Evolutionary conservation across 306 rosid species (phyloP).

Genomic region (Echinosophora koreensis): DNA sequence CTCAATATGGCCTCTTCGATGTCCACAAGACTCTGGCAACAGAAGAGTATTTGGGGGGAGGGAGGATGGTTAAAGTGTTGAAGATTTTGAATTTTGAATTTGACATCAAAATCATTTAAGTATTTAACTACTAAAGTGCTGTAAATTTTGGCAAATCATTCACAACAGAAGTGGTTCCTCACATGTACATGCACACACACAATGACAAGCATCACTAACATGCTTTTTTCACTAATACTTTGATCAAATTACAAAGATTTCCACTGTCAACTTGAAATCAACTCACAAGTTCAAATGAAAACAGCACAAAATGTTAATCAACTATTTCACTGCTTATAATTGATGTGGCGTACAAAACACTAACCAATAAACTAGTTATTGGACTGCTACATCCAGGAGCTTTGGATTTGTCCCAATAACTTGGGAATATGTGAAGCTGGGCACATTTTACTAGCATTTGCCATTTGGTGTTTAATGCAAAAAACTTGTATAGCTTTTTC

Average conservation of each 20-base stretch:
- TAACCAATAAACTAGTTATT: not conserved
- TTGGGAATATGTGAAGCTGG: not conserved
- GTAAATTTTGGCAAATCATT: not conserved
- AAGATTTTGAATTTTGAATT: slow-evolving; percentile 18
- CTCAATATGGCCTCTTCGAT: slow-evolving; percentile 74
- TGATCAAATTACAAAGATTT: slow-evolving; percentile 18
- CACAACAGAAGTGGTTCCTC: not conserved
- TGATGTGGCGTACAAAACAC: not conserved
- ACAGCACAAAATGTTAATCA: not conserved
- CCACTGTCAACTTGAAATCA: slow-evolving; percentile 18
- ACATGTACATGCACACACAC: slow-evolving; percentile 34
- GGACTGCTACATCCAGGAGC: slow-evolving; percentile 7
- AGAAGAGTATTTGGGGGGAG: slow-evolving; percentile 6
- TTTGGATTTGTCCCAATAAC: not conserved
- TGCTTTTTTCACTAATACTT: slow-evolving; percentile 11
- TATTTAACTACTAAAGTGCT: not conserved
- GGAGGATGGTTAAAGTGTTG: slow-evolving; percentile 20
- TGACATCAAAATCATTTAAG: slow-evolving; percentile 2
- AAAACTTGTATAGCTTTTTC: not conserved
- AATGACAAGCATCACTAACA: slow-evolving; percentile 22
- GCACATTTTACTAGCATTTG: not conserved
- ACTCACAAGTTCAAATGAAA: not conserved
- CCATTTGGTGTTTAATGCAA: not conserved
- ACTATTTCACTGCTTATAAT: not conserved
- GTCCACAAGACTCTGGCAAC: slow-evolving; percentile 68